Conservation (phyloP, 192 early-diverging fungal genomes). For the Pilaira anomala region DNA sequence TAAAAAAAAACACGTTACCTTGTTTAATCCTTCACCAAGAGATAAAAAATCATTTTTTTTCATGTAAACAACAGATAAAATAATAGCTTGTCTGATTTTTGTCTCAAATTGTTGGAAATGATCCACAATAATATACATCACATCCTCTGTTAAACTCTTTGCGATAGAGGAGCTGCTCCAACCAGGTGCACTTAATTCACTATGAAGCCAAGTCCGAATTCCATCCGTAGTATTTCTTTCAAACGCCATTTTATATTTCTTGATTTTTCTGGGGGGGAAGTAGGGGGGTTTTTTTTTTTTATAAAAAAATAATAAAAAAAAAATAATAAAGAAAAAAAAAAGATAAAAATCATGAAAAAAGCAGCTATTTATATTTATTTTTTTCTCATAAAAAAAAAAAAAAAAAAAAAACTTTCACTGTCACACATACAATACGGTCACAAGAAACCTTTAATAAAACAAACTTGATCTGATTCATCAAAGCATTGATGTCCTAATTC, state of each 20-base stretch:
- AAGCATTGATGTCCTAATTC: slow-evolving; percentile 25
- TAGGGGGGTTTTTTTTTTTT: neutral
- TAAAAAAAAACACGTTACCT: slow-evolving; percentile 21
- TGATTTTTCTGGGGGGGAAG: neutral
- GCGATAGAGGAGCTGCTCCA: slow-evolving; percentile 27
- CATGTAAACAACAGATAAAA: slow-evolving; percentile 28
- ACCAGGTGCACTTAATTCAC: slow-evolving; percentile 17
- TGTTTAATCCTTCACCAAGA: slow-evolving; percentile 16
- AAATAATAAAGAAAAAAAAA: neutral
- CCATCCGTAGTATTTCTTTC: slow-evolving; percentile 21
- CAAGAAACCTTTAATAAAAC: slow-evolving; percentile 34
- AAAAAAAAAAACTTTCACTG: no score
- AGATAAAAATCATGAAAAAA: no score
- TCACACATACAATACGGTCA: neutral
- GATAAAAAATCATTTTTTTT: slow-evolving; percentile 17
- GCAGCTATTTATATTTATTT: no score
- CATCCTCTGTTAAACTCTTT: slow-evolving; percentile 26
- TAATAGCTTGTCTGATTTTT: slow-evolving; percentile 25
- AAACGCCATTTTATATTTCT: slow-evolving; percentile 7
- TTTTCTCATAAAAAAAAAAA: no score
- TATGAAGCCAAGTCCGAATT: slow-evolving; percentile 18
- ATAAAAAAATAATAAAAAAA: slow-evolving; percentile 13
- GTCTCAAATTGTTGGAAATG: slow-evolving; percentile 24
- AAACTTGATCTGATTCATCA: slow-evolving; percentile 30
- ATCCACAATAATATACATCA: slow-evolving; percentile 6